Conservation (phyloP, 495 filamentous ascomycete species). For the Schizothecium vesticola region DNA sequence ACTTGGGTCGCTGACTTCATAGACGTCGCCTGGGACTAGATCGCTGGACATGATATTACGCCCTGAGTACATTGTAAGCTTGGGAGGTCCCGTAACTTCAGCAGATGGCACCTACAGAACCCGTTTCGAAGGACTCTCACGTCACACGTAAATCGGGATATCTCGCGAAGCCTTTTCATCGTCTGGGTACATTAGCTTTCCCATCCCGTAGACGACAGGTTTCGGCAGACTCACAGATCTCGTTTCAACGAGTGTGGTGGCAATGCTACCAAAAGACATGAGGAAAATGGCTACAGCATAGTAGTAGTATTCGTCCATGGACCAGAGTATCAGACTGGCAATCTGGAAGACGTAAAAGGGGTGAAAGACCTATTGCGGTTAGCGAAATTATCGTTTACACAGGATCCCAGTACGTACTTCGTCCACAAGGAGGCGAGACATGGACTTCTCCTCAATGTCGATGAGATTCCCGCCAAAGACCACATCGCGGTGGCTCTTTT, state of each 20-base stretch:
- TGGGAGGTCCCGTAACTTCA: neutral
- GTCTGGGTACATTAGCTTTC: constrained; percentile 49
- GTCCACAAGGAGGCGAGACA: constrained; percentile 77
- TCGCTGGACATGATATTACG: constrained; percentile 79
- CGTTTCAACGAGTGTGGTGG: constrained; percentile 83
- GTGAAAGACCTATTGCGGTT: constrained; percentile 66
- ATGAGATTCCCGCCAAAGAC: constrained; percentile 88
- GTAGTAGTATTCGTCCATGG: constrained; percentile 92
- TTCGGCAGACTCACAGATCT: constrained; percentile 54
- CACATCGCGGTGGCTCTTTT: constrained; percentile 73
- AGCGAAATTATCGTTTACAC: neutral
- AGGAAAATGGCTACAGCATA: constrained; percentile 94
- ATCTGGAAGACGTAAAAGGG: constrained; percentile 99
- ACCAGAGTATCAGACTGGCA: constrained; percentile 91
- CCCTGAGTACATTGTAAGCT: constrained; percentile 48
- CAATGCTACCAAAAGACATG: constrained; percentile 90
- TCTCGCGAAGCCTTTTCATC: constrained; percentile 83
- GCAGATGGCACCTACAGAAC: constrained; percentile 64
- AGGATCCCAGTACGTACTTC: constrained; percentile 51
- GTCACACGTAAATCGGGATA: constrained; percentile 92
- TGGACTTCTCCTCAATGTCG: constrained; percentile 82
- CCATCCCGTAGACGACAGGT: neutral
- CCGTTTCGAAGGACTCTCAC: constrained; percentile 88
- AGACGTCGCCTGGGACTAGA: constrained; percentile 92
- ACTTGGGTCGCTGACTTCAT: constrained; percentile 95